Evolutionary conservation across 257 asterid genomes (phyloP).

Genomic region (Fraxinus cuspidata): DNA sequence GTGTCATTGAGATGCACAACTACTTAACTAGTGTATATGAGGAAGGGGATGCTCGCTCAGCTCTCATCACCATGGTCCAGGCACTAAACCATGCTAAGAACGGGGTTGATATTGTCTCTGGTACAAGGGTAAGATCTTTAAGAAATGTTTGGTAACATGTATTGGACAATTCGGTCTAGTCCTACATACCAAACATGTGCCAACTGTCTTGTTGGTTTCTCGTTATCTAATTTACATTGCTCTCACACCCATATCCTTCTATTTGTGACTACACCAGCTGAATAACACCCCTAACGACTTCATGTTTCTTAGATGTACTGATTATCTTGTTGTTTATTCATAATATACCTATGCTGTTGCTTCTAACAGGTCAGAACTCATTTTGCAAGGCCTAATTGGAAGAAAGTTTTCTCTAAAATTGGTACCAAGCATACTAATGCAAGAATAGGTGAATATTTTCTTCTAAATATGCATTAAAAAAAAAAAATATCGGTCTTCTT

Average conservation of each 20-base stretch:
- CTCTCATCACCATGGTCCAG: too few relatives aligned
- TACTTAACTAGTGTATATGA: too few relatives aligned
- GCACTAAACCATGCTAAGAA: too few relatives aligned
- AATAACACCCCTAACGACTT: neutral
- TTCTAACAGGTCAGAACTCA: constrained; percentile 6
- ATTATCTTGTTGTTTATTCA: neutral
- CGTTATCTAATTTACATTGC: too few relatives aligned
- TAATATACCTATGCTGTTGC: too few relatives aligned
- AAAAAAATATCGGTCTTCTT: neutral
- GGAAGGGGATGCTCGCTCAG: too few relatives aligned
- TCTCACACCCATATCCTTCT: neutral
- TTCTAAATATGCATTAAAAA: neutral
- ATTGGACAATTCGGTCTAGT: too few relatives aligned
- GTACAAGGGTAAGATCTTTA: too few relatives aligned
- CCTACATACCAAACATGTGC: neutral
- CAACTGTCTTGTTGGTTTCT: neutral
- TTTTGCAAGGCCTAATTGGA: constrained; percentile 14
- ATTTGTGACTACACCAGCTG: neutral
- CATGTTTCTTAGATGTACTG: neutral
- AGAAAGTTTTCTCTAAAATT: constrained; percentile 65
- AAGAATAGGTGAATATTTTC: constrained; percentile 62
- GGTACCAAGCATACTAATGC: constrained; percentile 94
- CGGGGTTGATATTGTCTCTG: too few relatives aligned
- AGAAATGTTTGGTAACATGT: too few relatives aligned
- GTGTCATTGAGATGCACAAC: too few relatives aligned